Base-by-base conservation (phyloP, 441 rosid species). In the Jatropha podagrica region DNA sequence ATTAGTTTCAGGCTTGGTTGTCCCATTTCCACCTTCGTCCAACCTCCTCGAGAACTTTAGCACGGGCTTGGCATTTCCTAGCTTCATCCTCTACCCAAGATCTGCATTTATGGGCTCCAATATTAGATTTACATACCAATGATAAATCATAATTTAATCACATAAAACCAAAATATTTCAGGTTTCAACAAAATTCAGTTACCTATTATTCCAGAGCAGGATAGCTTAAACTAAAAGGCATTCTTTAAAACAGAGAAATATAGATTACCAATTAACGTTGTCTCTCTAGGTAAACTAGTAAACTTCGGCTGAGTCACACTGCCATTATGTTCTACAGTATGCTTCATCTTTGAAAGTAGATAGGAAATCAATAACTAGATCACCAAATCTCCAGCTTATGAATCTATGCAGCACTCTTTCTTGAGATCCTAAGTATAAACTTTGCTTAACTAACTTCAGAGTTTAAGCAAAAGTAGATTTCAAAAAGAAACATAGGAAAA, bases 71-170 rank as follows among this genome's bases (percentile, higher is more conserved):
- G 86, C 87, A 92, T 88, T 88, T 93, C 87, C 83, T 91, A 40
- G 97, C 98, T 77, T 92, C 99, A 83, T 92, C 98, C 76, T 96
- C 97, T 32, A 96, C 87, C 97, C 98, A 93, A 64, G 93, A 85
- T 81, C 98, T 96, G 96, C 86, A 81, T 68, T 70, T 37, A 64
- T 60, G 37, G 65, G 10, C 64, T 78, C 63, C 77, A 77, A 54
- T 46, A 44, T 69, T 70, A 23, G 78, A 61, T 75, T 20, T 38
- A 23, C n/a, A 48, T 23, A 68, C 15, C 68, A n/a, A 42, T 7
- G 44, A 37, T 0, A 60, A 27, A 55, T 54, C 64, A 75, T 5
- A 38, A 9, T 69, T 18, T 23, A 7, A 61, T 11, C 38, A 58
- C 18, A 54, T 55, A 23, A 3, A 13, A 3, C 1, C 14, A 26